Conservation (phyloP, 805 yeast genomes). For the Candida broadrunensis region DNA sequence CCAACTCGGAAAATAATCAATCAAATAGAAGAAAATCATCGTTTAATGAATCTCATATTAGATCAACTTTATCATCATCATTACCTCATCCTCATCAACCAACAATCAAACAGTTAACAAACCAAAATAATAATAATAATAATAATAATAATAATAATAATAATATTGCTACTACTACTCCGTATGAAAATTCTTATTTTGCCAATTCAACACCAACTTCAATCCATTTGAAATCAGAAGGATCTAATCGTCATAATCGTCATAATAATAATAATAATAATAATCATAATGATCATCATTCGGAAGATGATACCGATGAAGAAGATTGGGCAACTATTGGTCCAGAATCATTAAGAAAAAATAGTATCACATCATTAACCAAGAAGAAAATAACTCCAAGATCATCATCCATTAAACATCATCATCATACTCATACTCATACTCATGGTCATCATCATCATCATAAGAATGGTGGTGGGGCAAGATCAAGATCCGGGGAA, state of each 20-base stretch:
- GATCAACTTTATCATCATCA: conserved; percentile 24
- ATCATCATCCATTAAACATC: background rate
- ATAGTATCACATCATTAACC: conserved; percentile 2
- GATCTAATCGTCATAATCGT: background rate
- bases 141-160: background rate
- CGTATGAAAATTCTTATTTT: background rate
- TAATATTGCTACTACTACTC: background rate
- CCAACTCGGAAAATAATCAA: background rate
- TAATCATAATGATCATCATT: conserved; percentile 12
- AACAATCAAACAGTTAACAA: background rate
- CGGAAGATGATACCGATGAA: conserved; percentile 78
- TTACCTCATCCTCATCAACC: background rate
- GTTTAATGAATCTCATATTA: conserved; percentile 37
- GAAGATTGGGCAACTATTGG: conserved; percentile 96
- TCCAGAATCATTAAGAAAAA: conserved; percentile 58
- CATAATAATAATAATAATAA: background rate
- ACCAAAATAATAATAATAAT: background rate
- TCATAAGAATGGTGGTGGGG: background rate
- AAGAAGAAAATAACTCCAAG: conserved; percentile 11
- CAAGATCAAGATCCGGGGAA: background rate
- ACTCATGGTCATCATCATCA: background rate
- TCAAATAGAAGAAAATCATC: conserved; percentile 32
- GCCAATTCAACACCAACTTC: background rate
- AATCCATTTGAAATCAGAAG: background rate
- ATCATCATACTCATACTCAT: background rate